A percentile compares a stretch with the other conserved stretches of the same genome.
These are phyloP conservation scores for Botrytis cinerea DNA, from an alignment of 2,329 filamentous ascomycete genomes.

Conservation along the genomic window DNA sequence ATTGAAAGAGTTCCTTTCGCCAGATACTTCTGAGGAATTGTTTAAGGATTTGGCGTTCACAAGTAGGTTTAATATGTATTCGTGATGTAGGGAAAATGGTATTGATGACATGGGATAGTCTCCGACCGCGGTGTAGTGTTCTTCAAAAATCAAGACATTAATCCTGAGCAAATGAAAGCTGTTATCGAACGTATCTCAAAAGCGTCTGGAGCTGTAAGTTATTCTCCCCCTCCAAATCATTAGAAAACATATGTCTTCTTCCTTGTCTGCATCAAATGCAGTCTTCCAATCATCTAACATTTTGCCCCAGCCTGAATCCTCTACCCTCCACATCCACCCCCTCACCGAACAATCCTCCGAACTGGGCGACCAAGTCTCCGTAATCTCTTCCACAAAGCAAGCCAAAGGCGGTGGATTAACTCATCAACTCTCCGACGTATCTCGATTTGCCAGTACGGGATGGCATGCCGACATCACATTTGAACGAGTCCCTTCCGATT, in stretches of 20 bases:
- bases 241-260: background rate
- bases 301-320: constrained; percentile 39
- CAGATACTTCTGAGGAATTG: background rate
- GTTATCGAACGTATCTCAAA: constrained; percentile 42
- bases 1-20: constrained; percentile 57
- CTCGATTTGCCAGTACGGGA: constrained; percentile 50
- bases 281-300: background rate
- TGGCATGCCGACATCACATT: constrained; percentile 59
- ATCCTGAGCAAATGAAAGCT: constrained; percentile 46
- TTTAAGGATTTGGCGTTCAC: constrained; percentile 58
- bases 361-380: constrained; percentile 56
- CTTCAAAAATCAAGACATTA: constrained; percentile 52
- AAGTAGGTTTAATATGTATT: constrained; percentile 40
- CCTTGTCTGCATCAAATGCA: background rate
- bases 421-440: constrained; percentile 53
- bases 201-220: constrained; percentile 22
- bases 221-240: background rate
- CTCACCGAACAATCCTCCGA: constrained; percentile 53
- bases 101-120: constrained; percentile 49
- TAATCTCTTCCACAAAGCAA: constrained; percentile 53
- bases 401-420: constrained; percentile 43
- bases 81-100: background rate
- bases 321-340: constrained; percentile 58
- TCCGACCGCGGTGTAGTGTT: constrained; percentile 62
- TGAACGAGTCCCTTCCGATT: constrained; percentile 55